Percentiles rank a stretch among this genome's conserved stretches.
Evolutionary conservation across 2,329 filamentous ascomycete species (phyloP).

Genomic region (Rhinocladiella similis): DNA sequence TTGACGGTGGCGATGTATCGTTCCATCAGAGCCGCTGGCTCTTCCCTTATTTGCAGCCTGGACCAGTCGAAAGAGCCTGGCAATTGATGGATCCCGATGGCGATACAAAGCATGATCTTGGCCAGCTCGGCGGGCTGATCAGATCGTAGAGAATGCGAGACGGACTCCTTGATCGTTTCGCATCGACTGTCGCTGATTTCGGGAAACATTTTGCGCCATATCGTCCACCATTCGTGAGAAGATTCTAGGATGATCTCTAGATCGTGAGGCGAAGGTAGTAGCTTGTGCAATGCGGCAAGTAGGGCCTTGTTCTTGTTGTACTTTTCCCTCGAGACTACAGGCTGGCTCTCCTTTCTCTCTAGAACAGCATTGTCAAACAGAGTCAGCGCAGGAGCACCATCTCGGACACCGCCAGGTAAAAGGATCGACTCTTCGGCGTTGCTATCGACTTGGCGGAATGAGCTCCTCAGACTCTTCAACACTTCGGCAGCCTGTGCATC

Average conservation of each 20-base stretch:
- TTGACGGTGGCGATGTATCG: constrained; percentile 49
- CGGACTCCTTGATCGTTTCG: constrained; percentile 35
- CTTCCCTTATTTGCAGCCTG: constrained; percentile 38
- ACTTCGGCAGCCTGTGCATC: constrained; percentile 32
- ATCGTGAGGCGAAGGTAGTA: constrained; percentile 38
- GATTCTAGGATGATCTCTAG: constrained; percentile 35
- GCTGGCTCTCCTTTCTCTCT: constrained; percentile 33
- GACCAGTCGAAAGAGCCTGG: constrained; percentile 40
- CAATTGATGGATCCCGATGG: constrained; percentile 45
- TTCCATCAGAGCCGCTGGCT: constrained; percentile 47
- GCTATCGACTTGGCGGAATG: constrained; percentile 12
- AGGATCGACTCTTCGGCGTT: constrained; percentile 23
- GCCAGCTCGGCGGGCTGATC: constrained; percentile 40
- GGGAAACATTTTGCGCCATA: constrained; percentile 38
- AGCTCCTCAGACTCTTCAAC: constrained; percentile 29
- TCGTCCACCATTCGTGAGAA: constrained; percentile 34
- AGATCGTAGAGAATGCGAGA: constrained; percentile 38
- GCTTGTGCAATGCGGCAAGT: constrained; percentile 32
- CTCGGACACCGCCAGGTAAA: constrained; percentile 32
- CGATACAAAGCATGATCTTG: constrained; percentile 46
- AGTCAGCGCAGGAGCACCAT: constrained; percentile 39
- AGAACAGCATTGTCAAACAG: constrained; percentile 42
- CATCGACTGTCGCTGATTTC: constrained; percentile 32
- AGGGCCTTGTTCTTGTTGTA: constrained; percentile 31
- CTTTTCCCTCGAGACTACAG: constrained; percentile 29